Percentiles rank a stretch among this genome's conserved stretches.
Conservation (phyloP, 176 grass and related monocot species). For the Lolium multiflorum region DNA sequence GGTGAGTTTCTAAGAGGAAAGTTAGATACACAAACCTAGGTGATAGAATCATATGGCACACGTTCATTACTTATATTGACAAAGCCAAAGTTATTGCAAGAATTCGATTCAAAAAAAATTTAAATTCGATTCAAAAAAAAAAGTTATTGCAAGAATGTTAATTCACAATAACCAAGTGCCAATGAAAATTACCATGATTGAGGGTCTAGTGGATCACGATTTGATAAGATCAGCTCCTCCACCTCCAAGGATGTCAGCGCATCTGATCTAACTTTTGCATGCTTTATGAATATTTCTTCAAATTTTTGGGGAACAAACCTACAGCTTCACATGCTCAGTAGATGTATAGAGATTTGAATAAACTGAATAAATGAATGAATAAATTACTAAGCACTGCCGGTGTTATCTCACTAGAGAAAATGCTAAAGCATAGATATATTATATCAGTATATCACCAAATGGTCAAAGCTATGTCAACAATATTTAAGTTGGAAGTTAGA, state of each 20-base stretch:
- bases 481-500: neutral
- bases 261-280: conserved; percentile 61
- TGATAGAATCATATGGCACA: neutral
- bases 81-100: neutral
- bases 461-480: neutral
- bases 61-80: neutral
- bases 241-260: conserved; percentile 60
- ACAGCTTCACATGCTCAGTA: neutral
- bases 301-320: conserved; percentile 85
- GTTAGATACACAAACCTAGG: neutral
- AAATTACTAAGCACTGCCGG: neutral
- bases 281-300: conserved; percentile 77
- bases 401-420: neutral
- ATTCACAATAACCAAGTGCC: too few species aligned
- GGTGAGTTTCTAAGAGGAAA: neutral
- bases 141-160: too few species aligned
- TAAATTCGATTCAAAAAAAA: too few species aligned
- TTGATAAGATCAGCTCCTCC: conserved; percentile 62
- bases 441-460: neutral
- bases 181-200: conserved; percentile 52
- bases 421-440: neutral
- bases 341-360: neutral
- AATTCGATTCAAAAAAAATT: too few species aligned
- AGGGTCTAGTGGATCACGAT: conserved; percentile 58
- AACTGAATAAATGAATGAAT: neutral